Percentiles rank a stretch among this genome's conserved stretches.
These are phyloP conservation scores for Kitagawia praeruptora DNA, from an alignment of 129 eudicot species.

Conservation along the genomic window DNA sequence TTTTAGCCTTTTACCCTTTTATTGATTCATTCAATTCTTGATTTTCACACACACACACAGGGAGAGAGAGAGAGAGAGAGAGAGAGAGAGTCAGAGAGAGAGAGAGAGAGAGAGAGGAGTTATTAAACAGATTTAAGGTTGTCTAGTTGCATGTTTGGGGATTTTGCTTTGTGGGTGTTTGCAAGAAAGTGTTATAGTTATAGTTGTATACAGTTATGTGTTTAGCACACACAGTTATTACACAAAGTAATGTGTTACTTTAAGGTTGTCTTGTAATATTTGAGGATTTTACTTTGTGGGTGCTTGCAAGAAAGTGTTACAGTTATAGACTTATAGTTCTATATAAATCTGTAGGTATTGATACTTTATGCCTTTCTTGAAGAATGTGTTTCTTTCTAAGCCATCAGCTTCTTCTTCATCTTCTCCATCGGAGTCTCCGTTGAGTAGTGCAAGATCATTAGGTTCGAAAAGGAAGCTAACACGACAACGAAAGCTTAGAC, in stretches of 20 bases:
- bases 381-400: conserved; percentile 20
- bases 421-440: conserved; percentile 24
- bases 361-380: conserved; percentile 32
- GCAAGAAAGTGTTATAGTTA: neutral
- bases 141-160: neutral
- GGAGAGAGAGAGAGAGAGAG: neutral
- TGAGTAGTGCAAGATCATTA: conserved; percentile 15
- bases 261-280: neutral
- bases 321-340: neutral
- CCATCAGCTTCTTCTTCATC: conserved; percentile 16
- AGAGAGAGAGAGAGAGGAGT: neutral
- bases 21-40: neutral
- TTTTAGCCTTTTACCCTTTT: neutral
- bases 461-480: conserved; percentile 40
- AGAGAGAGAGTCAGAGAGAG: neutral
- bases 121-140: neutral
- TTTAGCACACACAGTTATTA: neutral
- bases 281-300: neutral
- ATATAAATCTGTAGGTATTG: neutral
- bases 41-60: neutral
- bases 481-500: conserved; percentile 42
- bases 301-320: neutral
- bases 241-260: neutral
- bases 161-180: neutral
- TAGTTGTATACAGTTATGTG: neutral